Conservation (phyloP, 345 rosid species). For the Atalantia buxifolia region DNA sequence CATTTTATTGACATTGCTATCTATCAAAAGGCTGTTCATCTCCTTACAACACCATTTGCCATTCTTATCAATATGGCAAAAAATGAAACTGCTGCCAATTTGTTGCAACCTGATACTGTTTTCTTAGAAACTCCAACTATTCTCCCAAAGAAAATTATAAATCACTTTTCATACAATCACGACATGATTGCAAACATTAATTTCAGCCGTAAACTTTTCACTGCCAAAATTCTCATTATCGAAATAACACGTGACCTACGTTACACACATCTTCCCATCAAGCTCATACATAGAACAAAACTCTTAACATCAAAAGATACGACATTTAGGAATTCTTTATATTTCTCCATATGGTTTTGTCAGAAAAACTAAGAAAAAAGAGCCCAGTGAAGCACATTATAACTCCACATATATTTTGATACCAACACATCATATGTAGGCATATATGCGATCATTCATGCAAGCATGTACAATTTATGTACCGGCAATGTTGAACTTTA, state of each 20-base stretch:
- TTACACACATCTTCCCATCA: not conserved
- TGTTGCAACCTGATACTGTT: not conserved
- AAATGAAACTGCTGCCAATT: not conserved
- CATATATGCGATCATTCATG: not conserved
- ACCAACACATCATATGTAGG: not conserved
- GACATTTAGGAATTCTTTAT: not conserved
- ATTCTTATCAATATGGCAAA: not conserved
- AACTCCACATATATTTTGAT: too few relatives aligned
- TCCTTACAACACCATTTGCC: not conserved
- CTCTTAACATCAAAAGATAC: not conserved
- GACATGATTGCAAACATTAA: not conserved
- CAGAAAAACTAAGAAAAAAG: not conserved
- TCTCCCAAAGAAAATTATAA: not conserved
- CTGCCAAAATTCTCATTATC: not conserved
- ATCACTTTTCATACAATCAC: not conserved
- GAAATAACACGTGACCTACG: not conserved
- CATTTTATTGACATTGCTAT: not conserved
- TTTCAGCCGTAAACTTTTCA: not conserved
- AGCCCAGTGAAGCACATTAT: not conserved
- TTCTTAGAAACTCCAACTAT: not conserved
- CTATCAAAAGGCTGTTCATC: not conserved
- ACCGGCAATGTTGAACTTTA: conserved; percentile 41
- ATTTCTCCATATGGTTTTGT: not conserved
- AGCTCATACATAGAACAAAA: not conserved
- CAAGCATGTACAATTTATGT: not conserved